These are phyloP conservation scores for Mycena latifolia DNA, from an alignment of 768 basidiomycete species.

Conservation along the genomic window DNA sequence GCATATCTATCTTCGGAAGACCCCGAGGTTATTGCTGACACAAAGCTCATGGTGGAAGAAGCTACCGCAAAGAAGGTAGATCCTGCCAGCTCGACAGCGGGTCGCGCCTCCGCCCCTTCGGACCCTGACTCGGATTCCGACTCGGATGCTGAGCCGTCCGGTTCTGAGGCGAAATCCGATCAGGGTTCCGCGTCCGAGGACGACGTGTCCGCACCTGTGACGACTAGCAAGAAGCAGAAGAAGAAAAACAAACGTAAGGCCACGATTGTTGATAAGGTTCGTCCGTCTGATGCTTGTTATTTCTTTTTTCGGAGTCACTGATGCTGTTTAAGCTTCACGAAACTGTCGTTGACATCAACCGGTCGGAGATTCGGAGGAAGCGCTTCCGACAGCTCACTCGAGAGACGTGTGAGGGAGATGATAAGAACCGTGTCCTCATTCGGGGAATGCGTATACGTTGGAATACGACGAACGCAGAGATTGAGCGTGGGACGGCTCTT, in stretches of 20 bases:
- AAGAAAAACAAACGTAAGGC: conserved; percentile 1
- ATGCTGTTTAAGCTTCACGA: conserved; percentile 5
- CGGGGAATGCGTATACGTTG: conserved; percentile 15
- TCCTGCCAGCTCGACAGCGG: not conserved
- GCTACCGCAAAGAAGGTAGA: not conserved
- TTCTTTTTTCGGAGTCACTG: not conserved
- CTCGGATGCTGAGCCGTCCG: not conserved
- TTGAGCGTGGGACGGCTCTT: not conserved
- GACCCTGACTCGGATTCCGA: conserved; percentile 10
- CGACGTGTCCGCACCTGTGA: not conserved
- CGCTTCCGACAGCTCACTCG: conserved; percentile 5
- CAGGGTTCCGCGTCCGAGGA: too few relatives aligned
- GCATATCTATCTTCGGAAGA: not conserved
- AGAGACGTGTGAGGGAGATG: not conserved
- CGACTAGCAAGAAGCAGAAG: not conserved
- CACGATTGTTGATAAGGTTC: conserved; percentile 21
- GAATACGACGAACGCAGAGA: conserved; percentile 15
- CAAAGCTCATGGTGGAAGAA: not conserved
- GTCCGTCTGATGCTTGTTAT: too few relatives aligned
- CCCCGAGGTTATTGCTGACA: conserved; percentile 11
- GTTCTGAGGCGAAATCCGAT: too few relatives aligned
- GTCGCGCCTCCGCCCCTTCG: not conserved
- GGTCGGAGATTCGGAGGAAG: conserved; percentile 13
- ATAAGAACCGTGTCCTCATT: conserved; percentile 3
- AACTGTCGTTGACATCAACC: too few relatives aligned